Evolutionary conservation across 2,329 filamentous ascomycete genomes (phyloP).

Genomic region (Trichothecium sympodiale): DNA sequence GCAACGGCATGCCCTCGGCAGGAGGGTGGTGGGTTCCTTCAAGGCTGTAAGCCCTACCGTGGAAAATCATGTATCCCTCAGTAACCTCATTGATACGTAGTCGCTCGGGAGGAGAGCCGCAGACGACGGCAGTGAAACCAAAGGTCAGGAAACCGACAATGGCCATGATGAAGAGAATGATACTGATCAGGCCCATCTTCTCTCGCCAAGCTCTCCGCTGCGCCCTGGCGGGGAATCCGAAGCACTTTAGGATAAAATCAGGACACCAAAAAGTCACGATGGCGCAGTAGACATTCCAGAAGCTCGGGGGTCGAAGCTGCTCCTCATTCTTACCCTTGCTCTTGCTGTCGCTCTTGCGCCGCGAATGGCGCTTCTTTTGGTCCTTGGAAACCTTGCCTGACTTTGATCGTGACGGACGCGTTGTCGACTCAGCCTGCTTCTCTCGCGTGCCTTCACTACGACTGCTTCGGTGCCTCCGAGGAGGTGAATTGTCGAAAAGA

Average conservation of each 20-base stretch:
- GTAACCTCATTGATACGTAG: constrained; percentile 75
- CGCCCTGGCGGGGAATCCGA: constrained; percentile 73
- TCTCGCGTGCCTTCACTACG: background rate
- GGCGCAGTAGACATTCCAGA: constrained; percentile 94
- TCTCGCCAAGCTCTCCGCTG: constrained; percentile 93
- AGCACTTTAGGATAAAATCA: constrained; percentile 72
- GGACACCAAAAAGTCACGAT: constrained; percentile 93
- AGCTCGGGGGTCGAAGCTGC: constrained; percentile 64
- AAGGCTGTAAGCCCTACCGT: constrained; percentile 82
- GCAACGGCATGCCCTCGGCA: constrained; percentile 62
- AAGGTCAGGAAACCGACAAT: constrained; percentile 94
- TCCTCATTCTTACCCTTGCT: constrained; percentile 48
- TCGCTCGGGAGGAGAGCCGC: constrained; percentile 58
- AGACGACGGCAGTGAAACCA: constrained; percentile 86
- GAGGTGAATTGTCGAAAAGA: constrained; percentile 26
- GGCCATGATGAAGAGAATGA: constrained; percentile 79
- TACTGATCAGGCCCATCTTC: constrained; percentile 92
- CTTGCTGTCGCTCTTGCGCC: constrained; percentile 8
- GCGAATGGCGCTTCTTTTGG: background rate
- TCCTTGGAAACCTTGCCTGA: background rate
- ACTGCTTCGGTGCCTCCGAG: constrained; percentile 12
- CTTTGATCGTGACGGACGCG: constrained; percentile 30
- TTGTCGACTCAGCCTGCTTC: constrained; percentile 18
- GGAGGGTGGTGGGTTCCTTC: constrained; percentile 65
- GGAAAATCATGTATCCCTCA: constrained; percentile 86